Evolutionary conservation across 768 basidiomycete genomes (phyloP).

Genomic region (Rubroboletus satanas): DNA sequence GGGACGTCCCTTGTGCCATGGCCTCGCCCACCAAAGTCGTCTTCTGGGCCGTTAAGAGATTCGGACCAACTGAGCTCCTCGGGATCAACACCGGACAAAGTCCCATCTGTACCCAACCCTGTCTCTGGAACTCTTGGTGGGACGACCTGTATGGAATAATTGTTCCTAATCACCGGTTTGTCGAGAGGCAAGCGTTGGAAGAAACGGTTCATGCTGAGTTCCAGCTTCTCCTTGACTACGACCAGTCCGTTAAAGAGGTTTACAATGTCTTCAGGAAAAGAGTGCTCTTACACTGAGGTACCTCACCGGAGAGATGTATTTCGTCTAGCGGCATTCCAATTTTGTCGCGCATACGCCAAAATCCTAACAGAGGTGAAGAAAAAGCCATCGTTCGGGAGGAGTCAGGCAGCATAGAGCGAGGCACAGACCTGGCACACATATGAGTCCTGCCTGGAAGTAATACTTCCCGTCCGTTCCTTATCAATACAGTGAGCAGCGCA

Average conservation of each 20-base stretch:
- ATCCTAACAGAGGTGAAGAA: conserved; percentile 41
- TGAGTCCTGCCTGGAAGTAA: conserved; percentile 73
- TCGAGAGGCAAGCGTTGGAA: conserved; percentile 64
- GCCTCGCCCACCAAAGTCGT: conserved; percentile 31
- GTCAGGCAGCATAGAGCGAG: background rate
- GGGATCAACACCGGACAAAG: conserved; percentile 42
- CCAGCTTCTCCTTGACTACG: conserved; percentile 60
- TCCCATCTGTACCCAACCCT: conserved; percentile 7
- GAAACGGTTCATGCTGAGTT: conserved; percentile 64
- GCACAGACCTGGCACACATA: conserved; percentile 58
- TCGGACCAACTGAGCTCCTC: conserved; percentile 66
- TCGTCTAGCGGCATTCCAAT: conserved; percentile 69
- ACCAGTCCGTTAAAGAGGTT: conserved; percentile 1
- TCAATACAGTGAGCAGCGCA: background rate
- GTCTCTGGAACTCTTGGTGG: conserved; percentile 10
- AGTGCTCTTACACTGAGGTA: conserved; percentile 62
- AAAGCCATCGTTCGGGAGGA: background rate
- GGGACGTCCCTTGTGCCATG: conserved; percentile 10
- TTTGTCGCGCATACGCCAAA: conserved; percentile 80
- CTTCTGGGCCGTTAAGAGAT: conserved; percentile 55
- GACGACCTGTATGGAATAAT: conserved; percentile 51
- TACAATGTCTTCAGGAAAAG: background rate
- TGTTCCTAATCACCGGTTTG: conserved; percentile 71
- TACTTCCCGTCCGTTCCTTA: conserved; percentile 64
- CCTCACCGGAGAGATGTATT: conserved; percentile 61